These are phyloP conservation scores for Geranium rotundifolium DNA, from an alignment of 345 rosid species.

Conservation along the genomic window DNA sequence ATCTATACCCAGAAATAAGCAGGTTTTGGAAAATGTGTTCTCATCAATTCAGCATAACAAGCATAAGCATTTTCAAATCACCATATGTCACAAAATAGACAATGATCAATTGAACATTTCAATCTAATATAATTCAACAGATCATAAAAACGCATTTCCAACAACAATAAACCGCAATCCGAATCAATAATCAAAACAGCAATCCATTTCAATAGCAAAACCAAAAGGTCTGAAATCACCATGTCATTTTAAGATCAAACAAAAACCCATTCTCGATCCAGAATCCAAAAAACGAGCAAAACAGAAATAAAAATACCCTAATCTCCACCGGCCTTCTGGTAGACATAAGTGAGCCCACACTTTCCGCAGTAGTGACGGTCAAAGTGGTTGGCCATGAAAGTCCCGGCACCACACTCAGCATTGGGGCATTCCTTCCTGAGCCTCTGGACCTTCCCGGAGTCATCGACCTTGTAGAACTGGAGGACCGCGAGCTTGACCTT, in stretches of 20 bases:
- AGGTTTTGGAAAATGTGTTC: no score
- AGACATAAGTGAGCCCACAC: slow-evolving; percentile 53
- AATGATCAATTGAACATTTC: no score
- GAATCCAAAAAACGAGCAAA: neutral
- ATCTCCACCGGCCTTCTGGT: slow-evolving; percentile 48
- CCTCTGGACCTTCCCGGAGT: slow-evolving; percentile 50
- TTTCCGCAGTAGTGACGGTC: slow-evolving; percentile 63
- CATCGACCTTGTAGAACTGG: slow-evolving; percentile 58
- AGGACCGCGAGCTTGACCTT: slow-evolving; percentile 57
- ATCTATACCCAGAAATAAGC: no score
- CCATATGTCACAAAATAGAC: no score
- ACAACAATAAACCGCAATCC: neutral
- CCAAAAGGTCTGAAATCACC: neutral
- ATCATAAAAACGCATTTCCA: neutral
- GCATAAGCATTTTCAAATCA: no score
- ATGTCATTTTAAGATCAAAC: neutral
- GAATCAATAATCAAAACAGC: neutral
- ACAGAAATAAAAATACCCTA: slow-evolving; percentile 8
- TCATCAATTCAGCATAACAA: no score
- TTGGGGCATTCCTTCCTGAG: slow-evolving; percentile 61
- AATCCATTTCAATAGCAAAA: neutral
- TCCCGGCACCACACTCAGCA: slow-evolving; percentile 51
- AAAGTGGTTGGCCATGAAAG: slow-evolving; percentile 62
- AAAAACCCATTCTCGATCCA: neutral
- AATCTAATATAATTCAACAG: no score